Base-by-base conservation (phyloP, 768 basidiomycete genomes). In the Rhodotorula graminis region DNA sequence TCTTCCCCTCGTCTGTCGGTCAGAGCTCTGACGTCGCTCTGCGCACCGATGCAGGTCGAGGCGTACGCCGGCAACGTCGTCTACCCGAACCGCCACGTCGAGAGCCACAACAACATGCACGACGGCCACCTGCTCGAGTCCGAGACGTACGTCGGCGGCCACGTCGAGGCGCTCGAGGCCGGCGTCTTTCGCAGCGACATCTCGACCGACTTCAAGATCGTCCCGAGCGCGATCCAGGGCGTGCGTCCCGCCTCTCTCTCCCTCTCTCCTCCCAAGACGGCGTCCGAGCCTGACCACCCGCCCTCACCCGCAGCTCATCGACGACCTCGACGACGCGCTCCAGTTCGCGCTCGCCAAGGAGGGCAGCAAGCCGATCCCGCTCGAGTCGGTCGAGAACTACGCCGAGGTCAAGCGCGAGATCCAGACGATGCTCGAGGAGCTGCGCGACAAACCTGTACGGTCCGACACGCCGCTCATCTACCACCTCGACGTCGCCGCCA, bases 181-280 rank as follows among this genome's bases (percentile, higher is more conserved):
- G 96, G 96, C 6, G 96, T 99, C 11, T 99, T 99, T 82, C 86
- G 96, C 33, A 94, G 91, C 77, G 96, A 99, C 80, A 99, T 99
- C 70, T 82, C 88, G 2, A 90, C 91, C 3, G 90, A 98, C 73
- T 99, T 99, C 85, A 96, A 92, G 83, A 88, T 99, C 47, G 90
- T 89, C 6, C 96, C 95, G 0, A 82, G 83, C 1, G 95, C 94
- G 4, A 88, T 89, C 29, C 88, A 97, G 80, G 84, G 91, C 85
- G 74, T 75, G 33, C 29, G 71, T 55, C 1, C 40, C 25, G 29
- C 19, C 9, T 9, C 15, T 29, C 57, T n/a, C 12, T 10, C 37
- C 9, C 23, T 4, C 63, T n/a, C 16, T 1, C 12, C 6, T 9
- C 33, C 2, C 33, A n/a, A n/a, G n/a, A n/a, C n/a, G n/a, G n/a